Base-by-base conservation (phyloP, 805 yeast species). In the Pichia pseudocactophila region DNA sequence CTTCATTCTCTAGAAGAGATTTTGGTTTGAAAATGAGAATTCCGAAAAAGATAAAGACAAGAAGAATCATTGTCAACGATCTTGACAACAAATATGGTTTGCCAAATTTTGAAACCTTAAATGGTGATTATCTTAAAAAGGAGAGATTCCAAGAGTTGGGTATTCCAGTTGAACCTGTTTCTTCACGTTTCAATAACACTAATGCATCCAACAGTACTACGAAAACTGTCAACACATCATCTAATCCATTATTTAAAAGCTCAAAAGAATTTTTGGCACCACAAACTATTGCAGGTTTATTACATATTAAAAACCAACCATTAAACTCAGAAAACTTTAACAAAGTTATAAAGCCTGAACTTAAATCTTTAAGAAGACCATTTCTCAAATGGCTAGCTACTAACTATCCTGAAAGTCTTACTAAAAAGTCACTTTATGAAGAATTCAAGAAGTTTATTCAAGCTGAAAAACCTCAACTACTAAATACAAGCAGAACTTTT, bases 11-110 rank as follows among this genome's bases (percentile, higher is more conserved):
- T 12, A 69, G 85, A 62, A 79, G 82, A 47, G 84, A 83, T 60
- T 85, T 74, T 70, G 95, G 95, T 53, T 62, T 85, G 46, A 85
- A 85, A 56, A 66, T 79, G 36, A 67, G 82, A 17, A 63, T 85
- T 37, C 95, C 95, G 3, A 65, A 67, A 31, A 78, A 74, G 51
- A 58, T 74, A 36, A 77, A 76, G 33, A 65, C 76, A 15, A 71
- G 80, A 33, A 76, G 75, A 56, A 67, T 85, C 35, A 76, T 79
- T 8, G 69, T 70, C 50, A 79, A 81, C 51, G 80, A 81, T 43
- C 58, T 82, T 12, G 94, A 85, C 56, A 78, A 79, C 49, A 64
- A 70, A 47, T 78, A 76, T 52, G 74, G 77, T 47, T 68, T 84
- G 62, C 82, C 89, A 6, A 82, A 77, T 54, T 85, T 80, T 48